These are phyloP conservation scores for Asterophora lycoperdoides DNA, from an alignment of 768 basidiomycete genomes.

Conservation along the genomic window DNA sequence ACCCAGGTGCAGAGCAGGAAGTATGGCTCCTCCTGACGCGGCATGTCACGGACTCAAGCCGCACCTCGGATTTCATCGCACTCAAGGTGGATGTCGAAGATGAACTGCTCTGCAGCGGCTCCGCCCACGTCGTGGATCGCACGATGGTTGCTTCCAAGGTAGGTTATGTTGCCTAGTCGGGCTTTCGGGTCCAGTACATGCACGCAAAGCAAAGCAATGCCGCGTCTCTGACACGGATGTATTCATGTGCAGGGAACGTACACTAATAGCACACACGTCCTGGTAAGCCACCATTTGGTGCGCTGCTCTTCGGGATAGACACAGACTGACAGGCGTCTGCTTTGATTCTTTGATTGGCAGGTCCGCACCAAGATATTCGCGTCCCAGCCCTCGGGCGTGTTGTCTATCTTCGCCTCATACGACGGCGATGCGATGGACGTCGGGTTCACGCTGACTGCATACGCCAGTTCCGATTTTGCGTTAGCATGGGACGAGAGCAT, in stretches of 20 bases:
- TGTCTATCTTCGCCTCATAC: conserved; percentile 62
- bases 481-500: conserved; percentile 47
- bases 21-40: conserved; percentile 82
- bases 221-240: too few relatives aligned
- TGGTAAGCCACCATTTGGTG: conserved; percentile 30
- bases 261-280: conserved; percentile 49
- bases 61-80: conserved; percentile 64
- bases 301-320: background rate
- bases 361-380: conserved; percentile 31
- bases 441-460: conserved; percentile 67
- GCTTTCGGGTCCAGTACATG: background rate
- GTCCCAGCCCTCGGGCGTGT: conserved; percentile 31
- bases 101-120: conserved; percentile 20
- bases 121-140: conserved; percentile 23
- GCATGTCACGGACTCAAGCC: conserved; percentile 60
- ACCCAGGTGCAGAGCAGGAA: conserved; percentile 34
- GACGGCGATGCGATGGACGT: conserved; percentile 60
- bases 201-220: too few relatives aligned
- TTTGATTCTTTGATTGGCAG: too few relatives aligned
- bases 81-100: conserved; percentile 52
- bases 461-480: conserved; percentile 33
- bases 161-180: too few relatives aligned
- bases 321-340: background rate
- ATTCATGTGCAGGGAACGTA: conserved; percentile 48
- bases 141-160: conserved; percentile 38